A percentile compares a stretch with the other conserved stretches of the same genome.
phyloP scores from a whole-genome alignment of 176 grass and related monocot genomes.

The Phoenix roebelenii region DNA sequence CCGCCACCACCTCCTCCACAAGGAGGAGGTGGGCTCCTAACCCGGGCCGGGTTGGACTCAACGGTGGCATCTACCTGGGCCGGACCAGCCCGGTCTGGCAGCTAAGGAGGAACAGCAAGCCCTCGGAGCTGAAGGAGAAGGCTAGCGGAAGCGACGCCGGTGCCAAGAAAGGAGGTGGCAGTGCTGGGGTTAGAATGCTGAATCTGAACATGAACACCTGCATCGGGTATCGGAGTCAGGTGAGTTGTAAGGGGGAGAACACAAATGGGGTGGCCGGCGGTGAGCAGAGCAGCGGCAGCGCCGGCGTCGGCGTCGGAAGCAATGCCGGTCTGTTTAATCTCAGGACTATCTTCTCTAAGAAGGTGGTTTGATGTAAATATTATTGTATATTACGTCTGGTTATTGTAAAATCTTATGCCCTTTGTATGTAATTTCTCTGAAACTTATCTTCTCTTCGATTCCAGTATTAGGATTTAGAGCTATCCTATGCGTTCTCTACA shows the following conservation, averaged over 20 bases:
- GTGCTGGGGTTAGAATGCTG: constrained; percentile 17
- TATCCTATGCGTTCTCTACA: too few relatives aligned
- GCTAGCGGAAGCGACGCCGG: neutral
- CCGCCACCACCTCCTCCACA: constrained; percentile 18
- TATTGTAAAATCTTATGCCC: too few relatives aligned
- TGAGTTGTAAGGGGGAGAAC: constrained; percentile 16
- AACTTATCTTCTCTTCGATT: too few relatives aligned
- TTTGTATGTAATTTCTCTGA: too few relatives aligned
- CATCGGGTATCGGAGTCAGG: constrained; percentile 53
- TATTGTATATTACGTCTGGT: neutral
- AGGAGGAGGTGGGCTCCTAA: constrained; percentile 43
- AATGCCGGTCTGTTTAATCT: constrained; percentile 33
- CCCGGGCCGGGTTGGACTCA: constrained; percentile 15
- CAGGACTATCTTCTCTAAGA: constrained; percentile 90
- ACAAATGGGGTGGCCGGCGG: constrained; percentile 18
- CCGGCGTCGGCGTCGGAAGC: neutral
- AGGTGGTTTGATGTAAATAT: constrained; percentile 58
- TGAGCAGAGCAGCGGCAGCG: constrained; percentile 3
- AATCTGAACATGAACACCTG: constrained; percentile 45
- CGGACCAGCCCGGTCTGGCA: constrained; percentile 65
- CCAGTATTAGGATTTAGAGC: too few relatives aligned
- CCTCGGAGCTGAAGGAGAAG: neutral
- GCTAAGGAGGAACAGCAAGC: constrained; percentile 39
- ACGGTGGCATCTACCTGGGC: constrained; percentile 60
- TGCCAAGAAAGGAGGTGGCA: constrained; percentile 10